A percentile compares a stretch with the other conserved stretches of the same genome.
Evolutionary conservation across 2,329 filamentous ascomycete species (phyloP).

Genomic region (Colletotrichum higginsianum): DNA sequence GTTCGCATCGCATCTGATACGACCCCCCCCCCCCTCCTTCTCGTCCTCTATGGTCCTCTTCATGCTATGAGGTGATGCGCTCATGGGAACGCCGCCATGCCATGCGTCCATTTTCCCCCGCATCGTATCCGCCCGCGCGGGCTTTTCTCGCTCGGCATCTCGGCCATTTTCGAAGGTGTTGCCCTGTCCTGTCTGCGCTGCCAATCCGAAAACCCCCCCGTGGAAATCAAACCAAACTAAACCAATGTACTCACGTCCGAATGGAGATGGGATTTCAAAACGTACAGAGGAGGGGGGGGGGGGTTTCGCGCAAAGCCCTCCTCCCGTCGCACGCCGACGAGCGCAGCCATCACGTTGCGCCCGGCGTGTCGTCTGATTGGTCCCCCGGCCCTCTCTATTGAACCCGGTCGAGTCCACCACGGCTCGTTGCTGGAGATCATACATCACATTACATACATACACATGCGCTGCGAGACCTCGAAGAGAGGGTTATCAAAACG

Average conservation of each 20-base stretch:
- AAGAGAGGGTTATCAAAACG: background rate
- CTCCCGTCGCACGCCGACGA: slow-evolving; percentile 34
- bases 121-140: too few relatives aligned
- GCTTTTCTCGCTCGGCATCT: too few relatives aligned
- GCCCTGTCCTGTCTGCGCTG: too few relatives aligned
- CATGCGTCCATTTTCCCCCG: too few relatives aligned
- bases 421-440: slow-evolving; percentile 1
- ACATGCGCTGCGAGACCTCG: background rate
- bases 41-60: too few relatives aligned
- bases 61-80: too few relatives aligned
- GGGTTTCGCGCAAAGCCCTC: slow-evolving; percentile 33
- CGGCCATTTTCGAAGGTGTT: too few relatives aligned
- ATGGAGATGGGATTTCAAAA: too few relatives aligned
- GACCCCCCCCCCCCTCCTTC: background rate
- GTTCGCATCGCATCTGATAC: background rate
- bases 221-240: too few relatives aligned
- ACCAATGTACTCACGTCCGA: too few relatives aligned
- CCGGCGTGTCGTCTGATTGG: slow-evolving; percentile 42
- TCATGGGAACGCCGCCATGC: too few relatives aligned
- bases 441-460: background rate
- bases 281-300: background rate
- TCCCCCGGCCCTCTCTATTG: background rate
- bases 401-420: background rate
- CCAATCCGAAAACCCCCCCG: too few relatives aligned
- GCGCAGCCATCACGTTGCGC: slow-evolving; percentile 45